Evolutionary conservation across 2,329 filamentous ascomycete genomes (phyloP), one percentile per base, ranked within the genome.

Genomic region (Waltergamsia citrina): DNA sequence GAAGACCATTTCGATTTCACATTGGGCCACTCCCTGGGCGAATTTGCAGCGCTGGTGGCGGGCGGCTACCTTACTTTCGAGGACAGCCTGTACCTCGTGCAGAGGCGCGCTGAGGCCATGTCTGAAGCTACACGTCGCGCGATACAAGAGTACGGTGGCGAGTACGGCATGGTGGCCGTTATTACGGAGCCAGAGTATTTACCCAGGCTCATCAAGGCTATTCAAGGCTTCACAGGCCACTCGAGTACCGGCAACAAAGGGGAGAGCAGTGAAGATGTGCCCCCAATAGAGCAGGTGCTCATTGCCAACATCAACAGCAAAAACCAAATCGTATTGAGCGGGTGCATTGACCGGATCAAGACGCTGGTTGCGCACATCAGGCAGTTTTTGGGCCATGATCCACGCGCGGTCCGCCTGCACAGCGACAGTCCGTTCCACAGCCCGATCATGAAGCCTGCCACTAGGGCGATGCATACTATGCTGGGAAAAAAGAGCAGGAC

Each of bases 251-350:
- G 77, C 19, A 66, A 72, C 38, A 81, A 81, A 50, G 71, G 72
- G 35, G 81, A 87, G 52, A 78, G 74, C 45, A 71, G 70, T 39
- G 67, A 78, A 43, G 71, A 83, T 44, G 60, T 78, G 20, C 81
- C 84, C 14, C 76, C 85, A 4, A 86, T 93, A 35, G 75, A 92
- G 51, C 84, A 94, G 57, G 88, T 95, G 33, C 67, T 82, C 44
- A 87, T 96, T 46, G 90, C 87, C 39, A 95, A 96, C 58, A 78
- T 94, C 60, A 96, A 96, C 62, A 85, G 81, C 55, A 92, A 87
- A 63, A 94, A 94, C 53, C 90, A 96, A 62, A 94, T 96, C 48
- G 90, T 95, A 33, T 67, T 96, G 34, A 92, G 84, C 51, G 90
- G 90, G 23, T 90, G 79, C 56, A 80, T 95, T 34, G 79, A 81